These are phyloP conservation scores for Canavalia ensiformis DNA, from an alignment of 306 rosid genomes.

Conservation along the genomic window DNA sequence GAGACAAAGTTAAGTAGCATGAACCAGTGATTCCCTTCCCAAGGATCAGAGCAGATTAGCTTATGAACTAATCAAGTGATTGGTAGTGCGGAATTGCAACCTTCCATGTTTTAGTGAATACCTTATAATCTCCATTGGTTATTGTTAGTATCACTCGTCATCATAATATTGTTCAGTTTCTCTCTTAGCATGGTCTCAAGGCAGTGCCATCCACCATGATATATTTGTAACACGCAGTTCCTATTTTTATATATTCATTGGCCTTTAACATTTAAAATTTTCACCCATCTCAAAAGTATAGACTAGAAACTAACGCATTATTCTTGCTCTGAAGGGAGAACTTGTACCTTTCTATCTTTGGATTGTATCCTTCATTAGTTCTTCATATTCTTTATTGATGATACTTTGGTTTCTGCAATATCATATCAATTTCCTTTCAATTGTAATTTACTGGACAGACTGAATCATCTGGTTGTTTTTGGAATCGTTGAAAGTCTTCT, in stretches of 20 bases:
- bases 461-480: constrained; percentile 17
- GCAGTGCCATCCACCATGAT: constrained; percentile 18
- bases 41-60: constrained; percentile 16
- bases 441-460: constrained; percentile 16
- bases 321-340: constrained; percentile 13
- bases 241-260: constrained; percentile 10
- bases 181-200: constrained; percentile 24
- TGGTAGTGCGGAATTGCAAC: background rate
- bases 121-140: constrained; percentile 20
- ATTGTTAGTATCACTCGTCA: background rate
- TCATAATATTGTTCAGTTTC: constrained; percentile 22
- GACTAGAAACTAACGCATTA: constrained; percentile 6
- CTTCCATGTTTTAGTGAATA: constrained; percentile 22
- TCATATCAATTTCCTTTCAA: constrained; percentile 11
- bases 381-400: constrained; percentile 25
- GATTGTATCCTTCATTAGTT: constrained; percentile 26
- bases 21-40: constrained; percentile 11
- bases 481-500: background rate
- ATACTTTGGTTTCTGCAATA: constrained; percentile 37
- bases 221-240: background rate
- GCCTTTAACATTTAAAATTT: constrained; percentile 10
- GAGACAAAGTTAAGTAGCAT: constrained; percentile 26
- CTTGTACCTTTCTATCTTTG: background rate
- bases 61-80: constrained; percentile 6
- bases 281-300: constrained; percentile 7